Evolutionary conservation across 345 rosid genomes (phyloP), one percentile per base, ranked within the genome.

Genomic region (Lepidium africanum): DNA sequence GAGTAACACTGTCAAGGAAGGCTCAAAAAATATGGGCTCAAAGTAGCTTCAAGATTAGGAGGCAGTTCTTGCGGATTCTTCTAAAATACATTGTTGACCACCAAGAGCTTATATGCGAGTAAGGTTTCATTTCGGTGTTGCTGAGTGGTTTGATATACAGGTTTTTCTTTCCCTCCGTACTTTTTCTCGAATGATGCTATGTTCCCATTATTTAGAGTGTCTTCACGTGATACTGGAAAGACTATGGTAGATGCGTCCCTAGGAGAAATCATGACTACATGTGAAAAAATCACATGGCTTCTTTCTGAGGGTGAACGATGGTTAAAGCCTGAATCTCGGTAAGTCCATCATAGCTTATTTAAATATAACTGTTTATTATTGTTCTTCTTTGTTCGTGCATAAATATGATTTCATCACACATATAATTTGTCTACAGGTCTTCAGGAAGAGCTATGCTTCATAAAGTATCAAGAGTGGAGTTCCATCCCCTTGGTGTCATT

Each of bases 241-340:
- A 94, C 99, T 57, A 94, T 88, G 96, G 87, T 94, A 5, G 99
- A 94, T 80, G 97, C 96, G 64, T 94, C 99, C 59, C 70, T 94
- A 62, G 99, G 99, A 66, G 99, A 94, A 64, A 94, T 94, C 70
- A 91, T 91, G 99, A 94, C 99, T 39, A 94, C 99, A n/a, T 94
- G 97, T 63, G 99, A 94, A 85, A 94, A 94, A 86, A 89, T 94
- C 59, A 87, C 96, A 64, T 94, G 99, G 99, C 97, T 94, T 79
- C 86, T 94, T 61, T 85, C 99, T 3, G 97, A 94, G 88, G 99
- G 99, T 8, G 99, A 94, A 78, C 81, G 73, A 65, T 94, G 97
- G 97, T 85, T 91, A 71, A 89, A 84, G 82, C 99, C 99, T 81
- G 97, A 91, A 80, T 78, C 77, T 76, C 68, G 97, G 99, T 86